Base-by-base conservation (phyloP, 345 rosid species). In the Aquilaria yunnanensis region DNA sequence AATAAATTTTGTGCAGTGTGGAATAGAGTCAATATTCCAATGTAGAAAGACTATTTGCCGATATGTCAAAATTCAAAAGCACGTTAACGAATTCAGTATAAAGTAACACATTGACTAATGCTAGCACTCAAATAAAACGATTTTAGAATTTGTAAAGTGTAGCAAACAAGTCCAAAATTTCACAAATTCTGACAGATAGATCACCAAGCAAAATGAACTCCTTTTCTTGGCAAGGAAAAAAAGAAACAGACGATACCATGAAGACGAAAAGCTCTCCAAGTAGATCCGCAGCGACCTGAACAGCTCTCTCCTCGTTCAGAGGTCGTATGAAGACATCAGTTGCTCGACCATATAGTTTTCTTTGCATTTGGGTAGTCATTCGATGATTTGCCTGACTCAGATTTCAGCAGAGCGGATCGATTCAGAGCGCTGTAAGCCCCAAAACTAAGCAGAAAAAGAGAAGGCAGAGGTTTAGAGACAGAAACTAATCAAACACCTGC, bases 401-500 rank as follows among this genome's bases (percentile, higher is more conserved):
- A 5, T 23, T 23, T 23, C 23, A 23, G 23, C 23, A 23, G 23
- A 23, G 23, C 23, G 23, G 23, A 23, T 23, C 23, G 23, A 23
- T 23, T 23, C 23, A 23, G 23, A 23, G 23, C 23, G 23, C 23
- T 23, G 23, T 23, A 23, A 23, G 23, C 23, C 23, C 23, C 23
- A 23, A 23, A 23, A 23, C 23, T 23, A 23, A 23, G 23, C 23
- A 23, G 1, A 23, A 23, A 23, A 23, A 23, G 23, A 23, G 23
- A 23, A 23, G 23, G 23, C 23, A 23, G 5, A 9, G 43, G 43
- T 37, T 37, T 37, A 4, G 8, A 37, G 43, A 5, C 43, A 3
- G 5, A 23, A 5, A 37, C 8, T 37, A 37, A 3, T 37, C 8
- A 37, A 37, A 37, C 2, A 90, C 97, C 96, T 90, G 97, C 54